Evolutionary conservation across 2,329 filamentous ascomycete genomes (phyloP).

Genomic region (Colletotrichum abscissum): DNA sequence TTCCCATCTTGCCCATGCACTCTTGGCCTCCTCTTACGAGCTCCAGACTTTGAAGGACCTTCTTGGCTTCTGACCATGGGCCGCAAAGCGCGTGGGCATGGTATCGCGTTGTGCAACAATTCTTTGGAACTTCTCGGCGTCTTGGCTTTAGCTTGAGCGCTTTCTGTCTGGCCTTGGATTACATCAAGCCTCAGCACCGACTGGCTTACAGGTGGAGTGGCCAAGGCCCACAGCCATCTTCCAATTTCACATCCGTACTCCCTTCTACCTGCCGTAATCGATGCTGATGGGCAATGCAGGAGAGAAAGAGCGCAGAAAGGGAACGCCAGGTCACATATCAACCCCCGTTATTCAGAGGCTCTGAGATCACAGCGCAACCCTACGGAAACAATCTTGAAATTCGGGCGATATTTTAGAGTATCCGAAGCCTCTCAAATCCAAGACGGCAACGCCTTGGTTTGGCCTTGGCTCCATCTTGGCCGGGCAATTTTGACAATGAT

Average conservation of each 20-base stretch:
- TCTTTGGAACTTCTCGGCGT: conserved; percentile 27
- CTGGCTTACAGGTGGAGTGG: conserved; percentile 5
- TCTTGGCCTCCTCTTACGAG: conserved; percentile 25
- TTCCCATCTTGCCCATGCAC: conserved; percentile 24
- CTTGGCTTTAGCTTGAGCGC: conserved; percentile 27
- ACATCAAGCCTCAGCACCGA: conserved; percentile 32
- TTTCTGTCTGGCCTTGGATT: conserved; percentile 29
- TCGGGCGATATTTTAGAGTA: background rate
- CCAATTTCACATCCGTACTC: conserved; percentile 11
- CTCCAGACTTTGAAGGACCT: conserved; percentile 24
- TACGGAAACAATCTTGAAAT: background rate
- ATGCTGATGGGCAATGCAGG: conserved; percentile 10
- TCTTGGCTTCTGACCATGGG: conserved; percentile 1
- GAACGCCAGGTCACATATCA: background rate
- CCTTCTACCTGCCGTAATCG: background rate
- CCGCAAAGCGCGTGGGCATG: conserved; percentile 7
- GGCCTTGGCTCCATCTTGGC: conserved; percentile 27
- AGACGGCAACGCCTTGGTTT: conserved; percentile 17
- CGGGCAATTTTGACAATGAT: conserved; percentile 22
- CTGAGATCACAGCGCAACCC: conserved; percentile 18
- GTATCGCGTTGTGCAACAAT: conserved; percentile 3
- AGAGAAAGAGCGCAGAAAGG: background rate
- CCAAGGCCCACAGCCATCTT: conserved; percentile 21
- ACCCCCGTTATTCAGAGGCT: conserved; percentile 1
- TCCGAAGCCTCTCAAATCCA: conserved; percentile 1